Conservation (phyloP, 352 stramenopile genomes). For the Phytophthora fragariaefolia region DNA sequence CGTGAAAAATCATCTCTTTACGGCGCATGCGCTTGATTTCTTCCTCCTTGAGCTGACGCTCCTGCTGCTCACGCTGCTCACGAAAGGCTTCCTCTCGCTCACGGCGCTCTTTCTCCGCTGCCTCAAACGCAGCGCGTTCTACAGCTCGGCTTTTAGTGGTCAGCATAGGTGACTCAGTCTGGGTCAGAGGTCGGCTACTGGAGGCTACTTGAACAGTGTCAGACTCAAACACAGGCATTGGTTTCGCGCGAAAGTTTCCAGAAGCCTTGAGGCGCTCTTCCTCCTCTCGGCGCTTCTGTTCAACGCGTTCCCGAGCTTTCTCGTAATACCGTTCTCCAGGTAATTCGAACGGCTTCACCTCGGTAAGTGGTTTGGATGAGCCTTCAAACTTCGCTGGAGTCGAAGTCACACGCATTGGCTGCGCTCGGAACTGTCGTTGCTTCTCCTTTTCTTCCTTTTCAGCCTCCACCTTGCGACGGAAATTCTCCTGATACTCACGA, state of each 20-base stretch:
- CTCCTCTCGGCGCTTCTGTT: slow-evolving; percentile 64
- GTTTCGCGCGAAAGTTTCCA: slow-evolving; percentile 64
- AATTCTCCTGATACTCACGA: slow-evolving; percentile 73
- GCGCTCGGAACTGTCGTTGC: slow-evolving; percentile 71
- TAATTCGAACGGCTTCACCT: slow-evolving; percentile 71
- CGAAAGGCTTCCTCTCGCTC: slow-evolving; percentile 69
- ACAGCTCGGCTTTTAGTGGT: slow-evolving; percentile 64
- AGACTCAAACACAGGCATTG: slow-evolving; percentile 64
- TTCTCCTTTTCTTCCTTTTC: slow-evolving; percentile 65
- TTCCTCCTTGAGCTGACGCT: slow-evolving; percentile 59
- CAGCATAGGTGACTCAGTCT: slow-evolving; percentile 61
- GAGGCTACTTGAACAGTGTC: slow-evolving; percentile 38
- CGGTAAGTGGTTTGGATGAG: slow-evolving; percentile 74
- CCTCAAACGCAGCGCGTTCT: slow-evolving; percentile 75
- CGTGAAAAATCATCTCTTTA: slow-evolving; percentile 81
- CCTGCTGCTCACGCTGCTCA: slow-evolving; percentile 57
- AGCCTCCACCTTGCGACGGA: slow-evolving; percentile 60
- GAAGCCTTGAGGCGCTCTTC: slow-evolving; percentile 52
- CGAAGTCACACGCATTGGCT: slow-evolving; percentile 69
- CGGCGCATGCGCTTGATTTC: slow-evolving; percentile 74
- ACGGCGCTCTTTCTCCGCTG: slow-evolving; percentile 68
- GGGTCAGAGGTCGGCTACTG: slow-evolving; percentile 50
- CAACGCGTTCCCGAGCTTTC: slow-evolving; percentile 62
- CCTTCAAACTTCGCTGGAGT: slow-evolving; percentile 69
- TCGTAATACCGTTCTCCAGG: slow-evolving; percentile 63